Evolutionary conservation across 2,329 filamentous ascomycete genomes (phyloP).

Genomic region (Dryadomyces sulphureus): DNA sequence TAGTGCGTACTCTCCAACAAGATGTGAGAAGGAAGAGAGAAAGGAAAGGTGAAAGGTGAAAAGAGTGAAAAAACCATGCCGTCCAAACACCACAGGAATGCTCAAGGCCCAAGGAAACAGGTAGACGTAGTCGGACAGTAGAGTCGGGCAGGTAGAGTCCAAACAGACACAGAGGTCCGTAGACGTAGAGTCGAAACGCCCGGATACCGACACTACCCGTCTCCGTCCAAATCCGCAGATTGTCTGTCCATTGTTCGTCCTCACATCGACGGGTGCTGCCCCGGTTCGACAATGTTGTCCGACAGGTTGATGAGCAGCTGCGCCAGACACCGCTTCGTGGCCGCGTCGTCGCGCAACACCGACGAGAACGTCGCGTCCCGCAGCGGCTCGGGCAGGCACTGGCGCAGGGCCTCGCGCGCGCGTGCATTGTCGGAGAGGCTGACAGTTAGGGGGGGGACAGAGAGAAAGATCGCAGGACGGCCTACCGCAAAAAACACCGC

Average conservation of each 20-base stretch:
- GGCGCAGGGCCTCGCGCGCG: conserved; percentile 82
- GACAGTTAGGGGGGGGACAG: background rate
- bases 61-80: too few species aligned
- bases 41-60: too few species aligned
- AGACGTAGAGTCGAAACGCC: too few species aligned
- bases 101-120: too few species aligned
- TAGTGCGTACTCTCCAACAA: too few species aligned
- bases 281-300: conserved; percentile 56
- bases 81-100: too few species aligned
- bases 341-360: conserved; percentile 89
- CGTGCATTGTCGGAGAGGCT: conserved; percentile 93
- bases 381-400: conserved; percentile 96
- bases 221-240: too few species aligned
- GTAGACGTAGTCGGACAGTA: too few species aligned
- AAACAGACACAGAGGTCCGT: too few species aligned
- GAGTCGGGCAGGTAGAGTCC: too few species aligned
- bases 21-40: too few species aligned
- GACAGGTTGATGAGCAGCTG: conserved; percentile 93
- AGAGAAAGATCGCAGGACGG: background rate
- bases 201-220: too few species aligned
- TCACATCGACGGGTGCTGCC: conserved; percentile 13
- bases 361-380: conserved; percentile 94
- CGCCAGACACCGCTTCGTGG: conserved; percentile 93
- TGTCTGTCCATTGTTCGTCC: background rate
- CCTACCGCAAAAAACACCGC: conserved; percentile 84